Evolutionary conservation across 2,329 filamentous ascomycete species (phyloP).

Genomic region (Microascus cirrosus): DNA sequence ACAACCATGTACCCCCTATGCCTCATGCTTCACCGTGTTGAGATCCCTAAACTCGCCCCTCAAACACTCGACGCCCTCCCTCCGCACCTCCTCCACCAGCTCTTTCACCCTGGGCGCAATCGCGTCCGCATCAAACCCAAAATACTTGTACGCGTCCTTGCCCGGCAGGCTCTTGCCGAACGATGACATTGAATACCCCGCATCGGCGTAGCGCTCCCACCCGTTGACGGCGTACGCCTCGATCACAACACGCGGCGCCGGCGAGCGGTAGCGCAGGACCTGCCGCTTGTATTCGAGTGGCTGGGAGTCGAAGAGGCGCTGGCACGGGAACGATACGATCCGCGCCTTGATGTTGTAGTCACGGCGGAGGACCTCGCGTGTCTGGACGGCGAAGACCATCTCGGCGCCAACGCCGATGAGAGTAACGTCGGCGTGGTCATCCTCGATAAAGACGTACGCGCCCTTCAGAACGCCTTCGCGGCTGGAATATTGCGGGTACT

Average conservation of each 20-base stretch:
- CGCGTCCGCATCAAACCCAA: slow-evolving; percentile 33
- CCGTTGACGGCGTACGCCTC: slow-evolving; percentile 47
- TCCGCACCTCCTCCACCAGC: neutral
- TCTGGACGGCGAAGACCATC: slow-evolving; percentile 86
- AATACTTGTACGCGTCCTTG: slow-evolving; percentile 40
- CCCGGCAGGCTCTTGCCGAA: slow-evolving; percentile 47
- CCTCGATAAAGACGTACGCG: slow-evolving; percentile 83
- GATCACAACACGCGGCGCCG: slow-evolving; percentile 40
- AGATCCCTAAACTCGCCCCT: neutral
- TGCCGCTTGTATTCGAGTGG: slow-evolving; percentile 87
- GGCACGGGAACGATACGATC: slow-evolving; percentile 92
- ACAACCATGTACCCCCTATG: neutral
- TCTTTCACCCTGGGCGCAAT: neutral
- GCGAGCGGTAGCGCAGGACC: slow-evolving; percentile 46
- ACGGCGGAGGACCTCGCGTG: slow-evolving; percentile 81
- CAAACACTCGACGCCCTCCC: neutral
- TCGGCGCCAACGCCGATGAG: slow-evolving; percentile 94
- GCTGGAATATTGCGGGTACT: slow-evolving; percentile 77
- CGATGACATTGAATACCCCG: slow-evolving; percentile 36
- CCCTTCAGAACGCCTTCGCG: slow-evolving; percentile 87
- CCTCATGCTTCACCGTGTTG: neutral
- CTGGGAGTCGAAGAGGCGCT: slow-evolving; percentile 92
- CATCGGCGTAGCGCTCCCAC: slow-evolving; percentile 50
- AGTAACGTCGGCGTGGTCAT: slow-evolving; percentile 73
- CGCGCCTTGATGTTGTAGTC: slow-evolving; percentile 80